Evolutionary conservation across 1,284 basidiomycete species (phyloP), one percentile per base, ranked within the genome.

Genomic region (Afroboletus lepidellus): DNA sequence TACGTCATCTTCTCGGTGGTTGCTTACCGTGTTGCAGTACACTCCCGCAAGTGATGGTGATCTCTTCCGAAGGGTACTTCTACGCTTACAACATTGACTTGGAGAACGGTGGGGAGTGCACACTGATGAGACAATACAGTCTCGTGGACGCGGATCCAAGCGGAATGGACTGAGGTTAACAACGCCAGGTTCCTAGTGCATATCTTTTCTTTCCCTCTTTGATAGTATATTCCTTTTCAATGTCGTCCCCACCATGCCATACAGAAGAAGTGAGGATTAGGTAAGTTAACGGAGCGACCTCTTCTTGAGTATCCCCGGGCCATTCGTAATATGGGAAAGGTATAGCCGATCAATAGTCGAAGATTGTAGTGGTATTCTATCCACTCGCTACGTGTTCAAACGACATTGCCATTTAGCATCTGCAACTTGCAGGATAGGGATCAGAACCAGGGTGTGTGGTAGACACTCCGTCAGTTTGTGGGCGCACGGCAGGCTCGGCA

Each of bases 1-100:
- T 34, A 15, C 25, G 9, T 24, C 7, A 34, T 34, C 11, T 20
- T 34, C 3, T 5, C n/a, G 2, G 30, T 16, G 5, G 34, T 21
- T 16, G 13, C 47, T 49, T 16, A 49, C 18, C 23, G 30, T 42
- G 33, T 23, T 27, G 12, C 52, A 94, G 92, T 15, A 94, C 92
- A 11, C 90, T 92, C 70, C 96, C 96, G 0, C 94, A 98, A 58
- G 91, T 98, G 6, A 97, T 98, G 92, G 94, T 98, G 12, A 85
- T 98, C 47, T 94, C 94, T 0, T 92, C 92, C 0, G 94, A 98
- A 58, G 96, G 96, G 0, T 90, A 93, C 61, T 97, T 98, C 69
- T 98, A 98, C 67, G 86, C 88, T 8, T 99, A 99, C 72, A 91
- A 82, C 63, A 96, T 99, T 64, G 96, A 99, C 71, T 74, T 99